phyloP scores from a whole-genome alignment of 306 rosid genomes.

The Pterocarpus santalinus region DNA sequence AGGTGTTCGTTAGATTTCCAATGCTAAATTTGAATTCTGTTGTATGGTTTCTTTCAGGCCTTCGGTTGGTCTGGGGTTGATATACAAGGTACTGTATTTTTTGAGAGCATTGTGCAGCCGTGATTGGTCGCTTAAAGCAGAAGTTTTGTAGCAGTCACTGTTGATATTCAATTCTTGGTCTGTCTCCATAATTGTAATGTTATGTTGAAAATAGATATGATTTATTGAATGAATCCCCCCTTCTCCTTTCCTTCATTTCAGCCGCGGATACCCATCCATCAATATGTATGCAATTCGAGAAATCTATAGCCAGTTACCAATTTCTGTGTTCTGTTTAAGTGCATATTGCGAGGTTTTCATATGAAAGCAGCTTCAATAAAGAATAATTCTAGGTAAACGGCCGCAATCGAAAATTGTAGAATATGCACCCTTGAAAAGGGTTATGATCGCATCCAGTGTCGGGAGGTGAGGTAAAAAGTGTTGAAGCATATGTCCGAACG shows the following conservation, averaged over 20 bases:
- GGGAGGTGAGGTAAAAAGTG: too few relatives aligned
- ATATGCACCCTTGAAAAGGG: too few relatives aligned
- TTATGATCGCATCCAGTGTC: too few relatives aligned
- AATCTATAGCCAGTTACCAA: conserved; percentile 43
- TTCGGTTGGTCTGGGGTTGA: conserved; percentile 50
- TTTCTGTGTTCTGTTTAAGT: conserved; percentile 38
- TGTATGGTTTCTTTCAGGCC: conserved; percentile 48
- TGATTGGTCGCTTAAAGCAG: conserved; percentile 53
- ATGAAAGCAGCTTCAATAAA: background rate
- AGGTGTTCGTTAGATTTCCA: conserved; percentile 9
- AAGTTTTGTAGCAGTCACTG: conserved; percentile 60
- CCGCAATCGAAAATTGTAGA: too few relatives aligned
- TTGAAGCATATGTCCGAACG: too few relatives aligned
- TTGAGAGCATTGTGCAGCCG: conserved; percentile 58
- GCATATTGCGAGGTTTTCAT: conserved; percentile 29
- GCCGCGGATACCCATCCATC: conserved; percentile 43
- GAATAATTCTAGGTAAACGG: background rate
- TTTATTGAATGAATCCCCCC: conserved; percentile 47
- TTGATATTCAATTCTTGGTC: conserved; percentile 58
- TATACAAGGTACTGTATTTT: conserved; percentile 55
- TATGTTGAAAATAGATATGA: conserved; percentile 49
- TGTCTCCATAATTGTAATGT: conserved; percentile 54
- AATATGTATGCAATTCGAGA: conserved; percentile 49
- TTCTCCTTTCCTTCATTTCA: background rate
- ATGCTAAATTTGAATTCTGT: conserved; percentile 20